These are phyloP conservation scores for Penicillium sp. DNA, from an alignment of 2,329 filamentous ascomycete genomes.

Conservation along the genomic window DNA sequence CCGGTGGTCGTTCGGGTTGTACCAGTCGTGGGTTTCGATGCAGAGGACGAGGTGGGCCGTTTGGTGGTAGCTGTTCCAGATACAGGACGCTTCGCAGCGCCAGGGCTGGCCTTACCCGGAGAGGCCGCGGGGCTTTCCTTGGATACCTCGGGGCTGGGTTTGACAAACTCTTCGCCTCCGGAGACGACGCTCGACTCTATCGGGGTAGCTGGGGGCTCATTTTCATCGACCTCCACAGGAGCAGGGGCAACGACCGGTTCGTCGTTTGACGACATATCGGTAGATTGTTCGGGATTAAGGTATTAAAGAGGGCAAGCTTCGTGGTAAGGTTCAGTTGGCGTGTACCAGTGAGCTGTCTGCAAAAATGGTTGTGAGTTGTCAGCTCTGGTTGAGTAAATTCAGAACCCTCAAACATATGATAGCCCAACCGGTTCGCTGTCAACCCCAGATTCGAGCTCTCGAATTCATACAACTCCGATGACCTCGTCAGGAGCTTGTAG, in stretches of 20 bases:
- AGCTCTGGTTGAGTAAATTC: background rate
- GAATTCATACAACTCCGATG: background rate
- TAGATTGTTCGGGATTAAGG: slow-evolving; percentile 4
- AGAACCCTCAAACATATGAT: background rate
- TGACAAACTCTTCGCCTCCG: slow-evolving; percentile 34
- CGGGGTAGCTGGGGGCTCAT: slow-evolving; percentile 36
- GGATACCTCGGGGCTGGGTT: slow-evolving; percentile 38
- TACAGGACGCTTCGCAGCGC: slow-evolving; percentile 36
- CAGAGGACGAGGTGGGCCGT: slow-evolving; percentile 38
- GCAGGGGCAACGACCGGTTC: slow-evolving; percentile 29
- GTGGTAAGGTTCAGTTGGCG: background rate
- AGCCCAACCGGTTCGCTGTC: background rate
- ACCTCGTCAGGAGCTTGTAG: background rate
- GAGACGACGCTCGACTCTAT: slow-evolving; percentile 36
- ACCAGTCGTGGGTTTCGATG: slow-evolving; percentile 31
- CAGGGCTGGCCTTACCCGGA: slow-evolving; percentile 34
- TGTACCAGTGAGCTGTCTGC: slow-evolving; percentile 1
- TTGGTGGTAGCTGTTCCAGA: slow-evolving; percentile 38
- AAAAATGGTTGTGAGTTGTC: background rate
- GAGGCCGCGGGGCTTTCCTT: slow-evolving; percentile 37
- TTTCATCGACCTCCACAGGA: slow-evolving; percentile 27
- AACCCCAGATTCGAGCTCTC: background rate
- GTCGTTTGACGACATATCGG: slow-evolving; percentile 37
- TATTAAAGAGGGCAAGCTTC: background rate
- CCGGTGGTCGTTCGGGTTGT: slow-evolving; percentile 33